Percentiles rank a stretch among this genome's conserved stretches.
phyloP scores from a whole-genome alignment of 805 yeast genomes.

The Suhomyces kilbournensis region DNA sequence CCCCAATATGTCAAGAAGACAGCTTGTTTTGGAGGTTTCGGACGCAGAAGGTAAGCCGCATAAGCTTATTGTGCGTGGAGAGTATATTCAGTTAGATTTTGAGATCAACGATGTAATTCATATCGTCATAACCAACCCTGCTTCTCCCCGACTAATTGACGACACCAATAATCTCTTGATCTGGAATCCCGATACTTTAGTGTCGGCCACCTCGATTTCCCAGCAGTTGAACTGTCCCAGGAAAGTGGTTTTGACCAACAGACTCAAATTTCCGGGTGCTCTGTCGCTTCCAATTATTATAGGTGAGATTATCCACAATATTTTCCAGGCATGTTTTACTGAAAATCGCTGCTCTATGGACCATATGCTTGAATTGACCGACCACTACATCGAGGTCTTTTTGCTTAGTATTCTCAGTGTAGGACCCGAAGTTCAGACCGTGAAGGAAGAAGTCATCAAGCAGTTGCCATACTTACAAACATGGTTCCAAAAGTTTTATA shows the following conservation, averaged over 20 bases:
- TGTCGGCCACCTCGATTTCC: constrained; percentile 81
- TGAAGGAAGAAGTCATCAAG: constrained; percentile 40
- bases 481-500: constrained; percentile 51
- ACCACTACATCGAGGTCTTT: constrained; percentile 40
- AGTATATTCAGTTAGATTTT: constrained; percentile 52
- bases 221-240: constrained; percentile 73
- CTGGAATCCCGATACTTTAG: constrained; percentile 77
- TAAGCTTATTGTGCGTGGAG: constrained; percentile 57
- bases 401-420: constrained; percentile 55
- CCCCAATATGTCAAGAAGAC: constrained; percentile 31
- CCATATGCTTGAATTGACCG: constrained; percentile 37
- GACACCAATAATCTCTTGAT: constrained; percentile 60
- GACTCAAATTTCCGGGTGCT: constrained; percentile 63
- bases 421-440: constrained; percentile 44
- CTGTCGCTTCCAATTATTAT: constrained; percentile 60
- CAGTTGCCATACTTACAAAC: constrained; percentile 52
- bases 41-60: constrained; percentile 29
- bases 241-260: constrained; percentile 57
- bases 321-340: constrained; percentile 61
- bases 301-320: constrained; percentile 80
- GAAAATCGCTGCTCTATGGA: constrained; percentile 33
- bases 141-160: constrained; percentile 47
- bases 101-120: constrained; percentile 58
- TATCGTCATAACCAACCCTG: constrained; percentile 46
- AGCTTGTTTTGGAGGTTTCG: constrained; percentile 53